Evolutionary conservation across 345 rosid genomes (phyloP), one percentile per base, ranked within the genome.

Genomic region (Citrus sinensis): DNA sequence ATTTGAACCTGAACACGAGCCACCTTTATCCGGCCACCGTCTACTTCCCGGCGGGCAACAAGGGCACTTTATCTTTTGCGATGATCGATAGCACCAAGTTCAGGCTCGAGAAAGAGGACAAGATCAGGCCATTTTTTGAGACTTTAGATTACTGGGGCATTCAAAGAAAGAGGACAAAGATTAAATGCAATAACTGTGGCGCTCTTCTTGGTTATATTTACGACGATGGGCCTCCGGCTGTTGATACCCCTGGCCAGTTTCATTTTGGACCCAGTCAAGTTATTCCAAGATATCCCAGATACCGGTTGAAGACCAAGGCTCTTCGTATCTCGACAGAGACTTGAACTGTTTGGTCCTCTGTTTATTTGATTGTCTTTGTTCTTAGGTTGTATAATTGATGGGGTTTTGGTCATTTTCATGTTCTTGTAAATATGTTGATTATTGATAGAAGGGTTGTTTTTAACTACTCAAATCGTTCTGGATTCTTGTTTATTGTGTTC

Each of bases 21-120:
- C 87, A 87, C 75, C 83, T 95, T 67, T 93, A 85, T 72, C 97
- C 98, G 2, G 80, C 89, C 1, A 93, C 88, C 76, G 86, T 90
- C 91, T 95, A 87, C 87, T 93, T 95, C 88, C 97, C 91, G 80
- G 99, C 99, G 30, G 99, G 98, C 2, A 93, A 93, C 93, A 93
- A 93, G 77, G 89, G 87, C 70, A 84, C 97, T 9, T 77, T 89
- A 49, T 95, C 97, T 27, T 95, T 93, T 89, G 80, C 98, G 71
- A 73, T 80, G 74, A 71, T 92, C 74, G 95, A 95, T 90, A 17
- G 88, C 80, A 79, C 91, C 66, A 91, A 87, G 75, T 91, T 95
- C 90, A 82, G 84, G 16, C 88, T 95, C 81, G 87, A 91, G 72
- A 88, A 90, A 78, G 98, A 95, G 83, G 94, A 95, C 82, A 95